Conservation (phyloP, 179 eudicot species). For the Silene coronaria region DNA sequence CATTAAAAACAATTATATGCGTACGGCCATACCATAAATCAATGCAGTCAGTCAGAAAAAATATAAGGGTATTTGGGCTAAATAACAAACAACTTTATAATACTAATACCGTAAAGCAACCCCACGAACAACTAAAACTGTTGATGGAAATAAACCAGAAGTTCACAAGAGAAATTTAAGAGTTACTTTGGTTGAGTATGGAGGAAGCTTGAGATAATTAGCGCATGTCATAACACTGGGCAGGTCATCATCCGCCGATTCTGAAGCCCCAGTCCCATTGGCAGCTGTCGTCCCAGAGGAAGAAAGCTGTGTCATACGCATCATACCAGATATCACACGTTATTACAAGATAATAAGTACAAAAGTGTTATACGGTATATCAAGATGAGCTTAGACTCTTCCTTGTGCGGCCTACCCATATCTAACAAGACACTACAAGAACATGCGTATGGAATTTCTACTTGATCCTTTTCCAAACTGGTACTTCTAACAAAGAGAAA, state of each 20-base stretch:
- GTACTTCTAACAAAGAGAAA: too few relatives aligned
- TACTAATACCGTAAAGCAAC: too few relatives aligned
- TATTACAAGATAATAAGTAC: not conserved
- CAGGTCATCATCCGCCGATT: constrained; percentile 82
- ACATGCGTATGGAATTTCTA: too few relatives aligned
- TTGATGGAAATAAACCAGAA: not conserved
- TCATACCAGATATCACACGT: not conserved
- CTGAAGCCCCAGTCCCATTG: constrained; percentile 59
- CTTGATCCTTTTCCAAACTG: too few relatives aligned
- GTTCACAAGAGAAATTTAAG: not conserved
- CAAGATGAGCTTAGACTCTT: too few relatives aligned
- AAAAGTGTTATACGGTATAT: not conserved
- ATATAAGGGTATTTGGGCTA: too few relatives aligned
- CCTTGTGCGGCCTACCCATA: too few relatives aligned
- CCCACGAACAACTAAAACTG: not conserved
- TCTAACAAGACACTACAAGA: too few relatives aligned
- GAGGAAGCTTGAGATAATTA: constrained; percentile 97
- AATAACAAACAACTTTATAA: too few relatives aligned
- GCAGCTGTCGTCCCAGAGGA: constrained; percentile 47
- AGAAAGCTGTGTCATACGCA: constrained; percentile 55
- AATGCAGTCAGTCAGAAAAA: too few relatives aligned
- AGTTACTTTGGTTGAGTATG: constrained; percentile 91
- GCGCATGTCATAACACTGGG: constrained; percentile 99
- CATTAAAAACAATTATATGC: not conserved
- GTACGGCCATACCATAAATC: not conserved